Conservation (phyloP, 306 rosid species). For the Dryas drummondii region DNA sequence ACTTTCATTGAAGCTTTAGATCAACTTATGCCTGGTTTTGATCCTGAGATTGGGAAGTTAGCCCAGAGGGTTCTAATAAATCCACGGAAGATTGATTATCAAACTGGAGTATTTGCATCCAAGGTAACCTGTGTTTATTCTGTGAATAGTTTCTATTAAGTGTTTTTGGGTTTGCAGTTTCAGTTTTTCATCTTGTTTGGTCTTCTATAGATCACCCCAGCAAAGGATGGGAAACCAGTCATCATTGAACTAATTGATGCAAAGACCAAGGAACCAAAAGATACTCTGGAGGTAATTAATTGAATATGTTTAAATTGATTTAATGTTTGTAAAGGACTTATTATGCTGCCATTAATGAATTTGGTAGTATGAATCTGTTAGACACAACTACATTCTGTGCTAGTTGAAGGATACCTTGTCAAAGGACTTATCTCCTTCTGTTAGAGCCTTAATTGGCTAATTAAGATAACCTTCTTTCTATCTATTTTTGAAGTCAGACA, state of each 20-base stretch:
- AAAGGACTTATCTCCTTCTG: neutral
- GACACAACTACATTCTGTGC: neutral
- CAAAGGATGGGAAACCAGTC: conserved; percentile 96
- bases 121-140: conserved; percentile 57
- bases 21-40: conserved; percentile 99
- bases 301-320: neutral
- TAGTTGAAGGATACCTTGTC: neutral
- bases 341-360: neutral
- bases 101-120: conserved; percentile 92
- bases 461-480: neutral
- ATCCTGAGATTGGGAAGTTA: conserved; percentile 97
- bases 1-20: conserved; percentile 94
- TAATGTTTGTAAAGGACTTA: neutral
- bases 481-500: neutral
- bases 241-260: conserved; percentile 94
- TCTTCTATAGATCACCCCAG: conserved; percentile 81
- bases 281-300: conserved; percentile 78
- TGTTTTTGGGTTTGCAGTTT: conserved; percentile 20
- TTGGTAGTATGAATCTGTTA: neutral
- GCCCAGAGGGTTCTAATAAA: conserved; percentile 95
- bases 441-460: neutral
- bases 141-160: conserved; percentile 16
- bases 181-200: conserved; percentile 6
- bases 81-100: conserved; percentile 88
- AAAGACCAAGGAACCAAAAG: conserved; percentile 86